Evolutionary conservation across 108 stramenopile species (phyloP).

Genomic region (Poteriospumella lacustris): DNA sequence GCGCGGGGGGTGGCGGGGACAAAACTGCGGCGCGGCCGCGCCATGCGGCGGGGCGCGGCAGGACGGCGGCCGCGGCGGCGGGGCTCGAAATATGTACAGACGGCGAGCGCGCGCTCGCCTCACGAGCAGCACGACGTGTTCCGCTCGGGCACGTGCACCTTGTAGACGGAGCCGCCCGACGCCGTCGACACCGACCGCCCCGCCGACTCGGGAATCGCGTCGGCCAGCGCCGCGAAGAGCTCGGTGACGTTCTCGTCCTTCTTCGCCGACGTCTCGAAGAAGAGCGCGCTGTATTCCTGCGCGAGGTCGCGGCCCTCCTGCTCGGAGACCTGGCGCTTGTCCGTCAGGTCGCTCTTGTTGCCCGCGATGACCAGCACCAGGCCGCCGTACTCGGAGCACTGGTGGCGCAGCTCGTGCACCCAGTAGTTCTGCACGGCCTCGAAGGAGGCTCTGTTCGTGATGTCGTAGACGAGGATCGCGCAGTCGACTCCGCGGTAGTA

Average conservation of each 20-base stretch:
- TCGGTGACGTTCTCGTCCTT: neutral
- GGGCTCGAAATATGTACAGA: neutral
- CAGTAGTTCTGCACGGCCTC: slow-evolving; percentile 5
- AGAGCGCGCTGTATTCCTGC: neutral
- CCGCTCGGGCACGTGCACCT: neutral
- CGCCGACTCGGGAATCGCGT: neutral
- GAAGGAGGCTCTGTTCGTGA: neutral
- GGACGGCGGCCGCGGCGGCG: too few species aligned
- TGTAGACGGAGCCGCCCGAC: neutral
- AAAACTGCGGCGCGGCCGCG: too few species aligned
- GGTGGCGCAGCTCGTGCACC: neutral
- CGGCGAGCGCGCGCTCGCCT: neutral
- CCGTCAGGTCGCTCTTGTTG: neutral
- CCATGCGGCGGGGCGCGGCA: too few species aligned
- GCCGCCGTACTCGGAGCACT: neutral
- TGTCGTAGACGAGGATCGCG: slow-evolving; percentile 7
- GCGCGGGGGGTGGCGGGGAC: too few species aligned
- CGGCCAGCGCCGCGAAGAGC: neutral
- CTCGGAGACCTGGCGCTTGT: neutral
- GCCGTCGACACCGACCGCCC: neutral
- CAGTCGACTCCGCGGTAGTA: slow-evolving; percentile 16
- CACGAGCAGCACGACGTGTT: neutral
- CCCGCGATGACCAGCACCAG: neutral
- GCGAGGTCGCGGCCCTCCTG: neutral
- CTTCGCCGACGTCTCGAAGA: neutral